phyloP scores from a whole-genome alignment of 2,329 filamentous ascomycete genomes.

The Ceratocystis smalleyi region DNA sequence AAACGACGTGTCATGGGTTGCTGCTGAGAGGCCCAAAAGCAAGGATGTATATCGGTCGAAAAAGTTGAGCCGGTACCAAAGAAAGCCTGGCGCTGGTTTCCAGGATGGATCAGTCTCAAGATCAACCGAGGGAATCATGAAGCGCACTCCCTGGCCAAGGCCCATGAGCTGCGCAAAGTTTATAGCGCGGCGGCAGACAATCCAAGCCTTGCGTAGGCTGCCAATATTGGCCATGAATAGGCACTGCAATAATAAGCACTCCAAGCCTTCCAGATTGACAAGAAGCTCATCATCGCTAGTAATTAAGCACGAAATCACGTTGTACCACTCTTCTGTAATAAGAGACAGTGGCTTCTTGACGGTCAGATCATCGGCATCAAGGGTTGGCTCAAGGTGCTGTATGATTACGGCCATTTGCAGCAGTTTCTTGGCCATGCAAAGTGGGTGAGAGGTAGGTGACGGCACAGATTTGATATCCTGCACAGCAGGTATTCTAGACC shows the following conservation, averaged over 20 bases:
- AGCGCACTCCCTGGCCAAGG: conserved; percentile 25
- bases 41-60: conserved; percentile 37
- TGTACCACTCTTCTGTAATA: conserved; percentile 24
- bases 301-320: conserved; percentile 27
- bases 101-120: conserved; percentile 23
- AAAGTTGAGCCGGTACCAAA: conserved; percentile 37
- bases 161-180: conserved; percentile 37
- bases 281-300: conserved; percentile 37
- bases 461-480: conserved; percentile 23
- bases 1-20: conserved; percentile 29
- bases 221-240: conserved; percentile 38
- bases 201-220: conserved; percentile 39
- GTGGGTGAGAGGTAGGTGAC: conserved; percentile 32
- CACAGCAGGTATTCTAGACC: conserved; percentile 20
- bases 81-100: conserved; percentile 19
- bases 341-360: conserved; percentile 19
- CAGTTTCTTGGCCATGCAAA: conserved; percentile 32
- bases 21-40: conserved; percentile 34
- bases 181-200: conserved; percentile 34
- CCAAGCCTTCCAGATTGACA: conserved; percentile 36
- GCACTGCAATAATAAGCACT: conserved; percentile 34
- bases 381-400: conserved; percentile 29
- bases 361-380: conserved; percentile 22
- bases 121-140: conserved; percentile 27
- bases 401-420: conserved; percentile 32